A percentile compares a stretch with the other conserved stretches of the same genome.
phyloP scores from a whole-genome alignment of 345 rosid genomes.

The Dovyalis caffra region DNA sequence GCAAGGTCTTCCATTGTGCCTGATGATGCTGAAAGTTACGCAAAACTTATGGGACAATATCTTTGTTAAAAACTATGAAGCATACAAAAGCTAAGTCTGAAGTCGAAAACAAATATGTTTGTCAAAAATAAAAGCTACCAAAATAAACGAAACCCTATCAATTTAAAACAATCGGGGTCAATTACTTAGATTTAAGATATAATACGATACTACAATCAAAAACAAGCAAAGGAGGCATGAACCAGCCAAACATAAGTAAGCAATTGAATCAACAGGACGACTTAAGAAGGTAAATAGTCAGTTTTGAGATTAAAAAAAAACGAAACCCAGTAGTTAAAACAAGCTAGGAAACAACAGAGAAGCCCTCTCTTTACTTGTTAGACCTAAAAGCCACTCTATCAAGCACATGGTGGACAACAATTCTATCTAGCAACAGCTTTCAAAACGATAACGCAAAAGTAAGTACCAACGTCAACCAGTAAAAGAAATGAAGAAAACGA shows the following conservation, averaged over 20 bases:
- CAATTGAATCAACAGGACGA: not conserved
- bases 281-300: not conserved
- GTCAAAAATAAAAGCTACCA: not conserved
- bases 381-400: slow-evolving; percentile 18
- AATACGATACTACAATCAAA: too few species aligned
- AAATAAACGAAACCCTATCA: not conserved
- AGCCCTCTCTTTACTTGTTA: not conserved
- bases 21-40: not conserved
- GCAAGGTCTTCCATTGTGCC: not conserved
- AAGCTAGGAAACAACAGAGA: not conserved
- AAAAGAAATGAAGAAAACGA: not conserved
- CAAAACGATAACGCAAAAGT: not conserved
- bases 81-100: not conserved
- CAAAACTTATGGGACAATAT: not conserved
- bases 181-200: not conserved
- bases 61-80: not conserved
- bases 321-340: not conserved
- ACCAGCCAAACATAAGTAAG: not conserved
- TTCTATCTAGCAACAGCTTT: not conserved
- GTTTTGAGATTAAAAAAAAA: not conserved
- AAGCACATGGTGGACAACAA: slow-evolving; percentile 14
- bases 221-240: not conserved
- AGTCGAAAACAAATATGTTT: not conserved
- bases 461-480: not conserved
- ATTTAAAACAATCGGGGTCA: not conserved